Base-by-base conservation (phyloP, 2,329 filamentous ascomycete species). In the Shiraia sp. region DNA sequence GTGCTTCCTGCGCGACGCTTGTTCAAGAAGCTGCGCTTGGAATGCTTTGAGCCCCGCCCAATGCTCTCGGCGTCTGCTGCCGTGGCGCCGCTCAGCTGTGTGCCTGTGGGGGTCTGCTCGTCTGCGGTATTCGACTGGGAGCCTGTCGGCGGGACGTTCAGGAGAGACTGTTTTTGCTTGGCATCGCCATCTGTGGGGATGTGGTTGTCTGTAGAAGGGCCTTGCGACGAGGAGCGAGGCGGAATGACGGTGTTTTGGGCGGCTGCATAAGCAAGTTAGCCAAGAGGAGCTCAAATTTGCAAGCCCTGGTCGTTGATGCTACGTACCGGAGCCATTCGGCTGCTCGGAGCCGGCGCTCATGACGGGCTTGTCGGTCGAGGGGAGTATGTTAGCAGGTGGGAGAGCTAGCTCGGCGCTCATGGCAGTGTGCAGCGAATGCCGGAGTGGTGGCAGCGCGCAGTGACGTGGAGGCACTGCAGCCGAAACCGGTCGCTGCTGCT, bases 61-160 rank as follows among this genome's bases (percentile, higher is more conserved):
- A 75, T 64, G 57, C 71, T 75, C 36, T 75, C 72, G 17, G 70
- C 63, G 51, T 73, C 71, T 34, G 66, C 68, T n/a, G 70, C 69
- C n/a, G 73, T 74, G 36, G 65, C 66, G 36, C 72, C 72, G 40
- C 71, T 74, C 19, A 74, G 53, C 1, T 69, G 71, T 19, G 72
- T 73, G 19, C 59, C 63, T 8, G 62, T 68, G 22, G 69, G 61
- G 1, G 65, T 63, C 32, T 63, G 56, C 35, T 41, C 38, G n/a
- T 41, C 38, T 8, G 61, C 56, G 16, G 63, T 56, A 38, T 55
- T 61, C 13, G 63, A 51, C 36, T 63, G 55, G 30, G 65, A 59
- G 31, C 50, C 57, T 22, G 62, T 58, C 14, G 53, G 56, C 17
- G 69, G 69, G 32, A 71, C 61, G 43, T 66, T 59, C 19, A 72